Percentiles rank a stretch among this genome's conserved stretches.
phyloP scores from a whole-genome alignment of 495 filamentous ascomycete genomes.

The Elaphomyces granulatus region DNA sequence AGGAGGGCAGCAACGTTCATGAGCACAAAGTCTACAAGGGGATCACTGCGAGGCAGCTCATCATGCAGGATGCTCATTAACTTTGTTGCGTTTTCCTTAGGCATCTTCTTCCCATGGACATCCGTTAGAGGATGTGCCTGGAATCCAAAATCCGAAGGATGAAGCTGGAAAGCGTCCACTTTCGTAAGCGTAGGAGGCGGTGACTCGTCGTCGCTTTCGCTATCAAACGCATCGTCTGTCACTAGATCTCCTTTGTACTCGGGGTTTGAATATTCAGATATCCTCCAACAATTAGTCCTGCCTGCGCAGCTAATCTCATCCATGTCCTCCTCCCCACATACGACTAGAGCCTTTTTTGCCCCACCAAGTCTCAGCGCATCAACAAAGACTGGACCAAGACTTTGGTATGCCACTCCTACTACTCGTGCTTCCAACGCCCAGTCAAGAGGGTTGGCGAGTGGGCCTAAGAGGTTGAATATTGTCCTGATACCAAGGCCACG shows the following conservation, averaged over 20 bases:
- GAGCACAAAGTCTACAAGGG: slow-evolving; percentile 84
- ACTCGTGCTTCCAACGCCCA: slow-evolving; percentile 71
- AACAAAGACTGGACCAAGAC: slow-evolving; percentile 74
- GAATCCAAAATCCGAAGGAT: slow-evolving; percentile 75
- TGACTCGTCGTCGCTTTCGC: slow-evolving; percentile 16
- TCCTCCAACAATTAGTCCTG: slow-evolving; percentile 70
- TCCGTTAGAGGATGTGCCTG: slow-evolving; percentile 53
- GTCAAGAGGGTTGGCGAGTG: slow-evolving; percentile 78
- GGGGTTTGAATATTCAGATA: slow-evolving; percentile 42
- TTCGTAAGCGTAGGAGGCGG: slow-evolving; percentile 34
- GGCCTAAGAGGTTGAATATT: slow-evolving; percentile 93
- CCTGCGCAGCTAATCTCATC: slow-evolving; percentile 92
- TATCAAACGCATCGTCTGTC: slow-evolving; percentile 8
- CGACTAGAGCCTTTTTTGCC: slow-evolving; percentile 69
- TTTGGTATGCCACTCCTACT: slow-evolving; percentile 76
- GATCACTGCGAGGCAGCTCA: slow-evolving; percentile 55
- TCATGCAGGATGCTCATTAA: slow-evolving; percentile 61
- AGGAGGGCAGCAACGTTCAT: slow-evolving; percentile 86
- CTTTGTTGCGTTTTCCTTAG: slow-evolving; percentile 73
- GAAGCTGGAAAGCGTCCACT: slow-evolving; percentile 58
- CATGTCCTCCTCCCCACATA: slow-evolving; percentile 87
- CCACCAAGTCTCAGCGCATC: slow-evolving; percentile 69
- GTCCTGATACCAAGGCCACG: slow-evolving; percentile 78
- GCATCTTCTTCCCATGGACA: slow-evolving; percentile 73
- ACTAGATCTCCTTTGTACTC: slow-evolving; percentile 17